phyloP scores from a whole-genome alignment of 768 basidiomycete genomes.

The Cubamyces sp. region DNA sequence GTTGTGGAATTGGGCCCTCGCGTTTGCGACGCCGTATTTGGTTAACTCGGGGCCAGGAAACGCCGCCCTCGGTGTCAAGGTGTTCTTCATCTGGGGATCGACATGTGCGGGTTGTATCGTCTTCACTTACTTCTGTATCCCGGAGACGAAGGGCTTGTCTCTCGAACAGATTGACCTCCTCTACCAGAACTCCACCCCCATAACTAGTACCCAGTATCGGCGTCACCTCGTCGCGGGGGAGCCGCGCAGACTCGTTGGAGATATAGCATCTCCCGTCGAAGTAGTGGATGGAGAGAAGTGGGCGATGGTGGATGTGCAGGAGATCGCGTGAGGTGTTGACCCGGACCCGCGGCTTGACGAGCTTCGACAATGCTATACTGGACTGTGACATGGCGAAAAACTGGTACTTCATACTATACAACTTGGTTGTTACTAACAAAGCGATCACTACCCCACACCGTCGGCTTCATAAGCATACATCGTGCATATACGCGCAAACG shows the following conservation, averaged over 20 bases:
- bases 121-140: conserved; percentile 44
- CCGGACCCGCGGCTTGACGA: too few relatives aligned
- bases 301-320: not conserved
- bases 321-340: too few relatives aligned
- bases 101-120: conserved; percentile 38
- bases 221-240: conserved; percentile 4
- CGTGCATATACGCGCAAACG: too few relatives aligned
- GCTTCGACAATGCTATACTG: too few relatives aligned
- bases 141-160: conserved; percentile 34
- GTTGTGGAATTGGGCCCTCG: conserved; percentile 46
- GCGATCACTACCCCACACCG: too few relatives aligned
- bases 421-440: too few relatives aligned
- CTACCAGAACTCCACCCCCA: conserved; percentile 38
- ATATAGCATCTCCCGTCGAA: not conserved
- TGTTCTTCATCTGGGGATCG: conserved; percentile 47
- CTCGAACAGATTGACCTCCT: conserved; percentile 42
- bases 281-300: not conserved
- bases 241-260: not conserved
- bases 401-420: too few relatives aligned
- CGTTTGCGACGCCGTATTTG: conserved; percentile 40
- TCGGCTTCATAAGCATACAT: too few relatives aligned
- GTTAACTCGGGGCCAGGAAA: conserved; percentile 32
- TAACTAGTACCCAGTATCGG: conserved; percentile 26
- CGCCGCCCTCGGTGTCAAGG: conserved; percentile 34
- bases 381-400: too few relatives aligned